Base-by-base conservation (phyloP, 108 stramenopile genomes). In the Mediolabrus comicus region DNA sequence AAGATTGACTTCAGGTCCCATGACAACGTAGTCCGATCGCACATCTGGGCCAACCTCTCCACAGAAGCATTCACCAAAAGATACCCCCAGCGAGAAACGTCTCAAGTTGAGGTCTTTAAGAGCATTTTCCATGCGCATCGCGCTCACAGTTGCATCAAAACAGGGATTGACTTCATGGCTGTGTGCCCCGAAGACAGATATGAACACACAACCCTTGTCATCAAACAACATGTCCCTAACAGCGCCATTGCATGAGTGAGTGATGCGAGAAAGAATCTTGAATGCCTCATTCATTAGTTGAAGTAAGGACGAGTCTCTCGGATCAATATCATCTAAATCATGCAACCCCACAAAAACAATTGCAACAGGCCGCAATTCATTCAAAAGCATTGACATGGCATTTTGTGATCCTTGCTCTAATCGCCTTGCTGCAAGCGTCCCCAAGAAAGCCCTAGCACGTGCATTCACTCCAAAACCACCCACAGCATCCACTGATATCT, bases 131-230 rank as follows among this genome's bases (percentile, higher is more conserved):
- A 83, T 83, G 11, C 69, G 36, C 72, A 83, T 75, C 22, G 82
- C 78, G 19, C 77, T 68, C 33, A 79, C 61, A 17, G 72, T 75
- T 9, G 82, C 82, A 65, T 74, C 78, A 52, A 83, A 74, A 49
- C 77, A 78, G 16, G 77, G 77, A 60, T 79, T 75, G 32, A 72
- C 82, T 32, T 75, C 82, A 39, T 78, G 76, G 25, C 77, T 79
- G 33, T 79, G 77, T 19, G 82, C 82, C 11, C 82, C 82, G 39
- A 83, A 83, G 25, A 83, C 74, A 4, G 82, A 78, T 41, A 83
- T 83, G 58, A 83, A 83, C 26, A 78, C 77, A 52, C 82, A 83
- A 0, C 82, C 82, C 78, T 83, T 83, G 66, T 83, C 82, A 39
- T 83, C 82, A 31, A 79, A 83, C 3, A 78, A 49, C 72, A 83